Evolutionary conservation across 179 eudicot species (phyloP).

Genomic region (Beta lomatogona): DNA sequence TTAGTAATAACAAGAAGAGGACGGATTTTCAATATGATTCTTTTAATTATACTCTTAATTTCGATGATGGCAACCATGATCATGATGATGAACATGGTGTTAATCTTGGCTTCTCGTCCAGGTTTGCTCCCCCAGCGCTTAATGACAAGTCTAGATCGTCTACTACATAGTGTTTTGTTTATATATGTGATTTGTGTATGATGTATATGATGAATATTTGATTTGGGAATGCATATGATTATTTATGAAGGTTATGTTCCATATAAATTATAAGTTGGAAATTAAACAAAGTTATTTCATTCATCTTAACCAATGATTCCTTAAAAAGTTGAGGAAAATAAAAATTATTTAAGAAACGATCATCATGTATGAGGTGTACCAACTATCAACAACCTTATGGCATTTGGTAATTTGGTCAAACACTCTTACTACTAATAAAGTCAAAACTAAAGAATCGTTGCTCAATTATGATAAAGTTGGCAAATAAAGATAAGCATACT

Average conservation of each 20-base stretch:
- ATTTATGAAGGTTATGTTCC: background rate
- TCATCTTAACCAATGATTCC: background rate
- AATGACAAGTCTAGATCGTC: conserved; percentile 19
- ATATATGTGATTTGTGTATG: background rate
- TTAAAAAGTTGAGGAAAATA: too few species aligned
- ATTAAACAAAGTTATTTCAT: background rate
- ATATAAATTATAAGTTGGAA: background rate
- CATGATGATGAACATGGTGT: conserved; percentile 35
- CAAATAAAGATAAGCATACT: too few species aligned
- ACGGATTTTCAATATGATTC: conserved; percentile 54
- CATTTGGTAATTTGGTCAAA: background rate
- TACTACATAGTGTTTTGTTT: conserved; percentile 1
- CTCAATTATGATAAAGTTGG: too few species aligned
- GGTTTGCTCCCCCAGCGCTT: conserved; percentile 44
- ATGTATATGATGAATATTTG: background rate
- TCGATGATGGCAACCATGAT: conserved; percentile 43
- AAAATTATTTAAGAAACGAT: background rate
- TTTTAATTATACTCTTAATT: conserved; percentile 67
- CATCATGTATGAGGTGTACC: background rate
- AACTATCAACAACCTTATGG: background rate
- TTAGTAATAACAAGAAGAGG: conserved; percentile 34
- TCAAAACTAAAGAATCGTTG: background rate
- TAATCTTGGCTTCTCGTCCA: conserved; percentile 36
- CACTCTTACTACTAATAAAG: background rate
- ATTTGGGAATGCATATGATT: background rate